Conservation (phyloP, 2,329 filamentous ascomycete species). For the Xylariales sp. region DNA sequence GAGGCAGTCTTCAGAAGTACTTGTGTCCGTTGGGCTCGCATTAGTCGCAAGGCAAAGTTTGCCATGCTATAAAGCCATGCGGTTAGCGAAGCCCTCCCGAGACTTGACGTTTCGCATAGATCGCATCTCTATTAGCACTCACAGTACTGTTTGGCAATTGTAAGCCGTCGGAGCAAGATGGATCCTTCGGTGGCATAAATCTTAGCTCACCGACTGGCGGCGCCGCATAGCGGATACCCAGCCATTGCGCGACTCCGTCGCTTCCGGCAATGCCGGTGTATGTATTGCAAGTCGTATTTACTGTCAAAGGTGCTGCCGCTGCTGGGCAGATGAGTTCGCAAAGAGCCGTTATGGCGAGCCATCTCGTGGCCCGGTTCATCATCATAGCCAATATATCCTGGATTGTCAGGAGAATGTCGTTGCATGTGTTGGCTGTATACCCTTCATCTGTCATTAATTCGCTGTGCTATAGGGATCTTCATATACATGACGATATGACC, state of each 20-base stretch:
- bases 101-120: conserved; percentile 23
- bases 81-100: conserved; percentile 6
- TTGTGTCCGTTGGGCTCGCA: conserved; percentile 32
- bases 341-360: conserved; percentile 38
- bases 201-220: conserved; percentile 73
- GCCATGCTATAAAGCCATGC: conserved; percentile 40
- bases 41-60: conserved; percentile 44
- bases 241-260: conserved; percentile 75
- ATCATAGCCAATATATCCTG: conserved; percentile 27
- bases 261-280: conserved; percentile 68
- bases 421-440: conserved; percentile 3
- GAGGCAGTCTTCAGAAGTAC: conserved; percentile 72
- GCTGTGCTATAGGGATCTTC: conserved; percentile 22
- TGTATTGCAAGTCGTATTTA: conserved; percentile 74
- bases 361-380: conserved; percentile 27
- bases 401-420: conserved; percentile 18
- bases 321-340: conserved; percentile 37
- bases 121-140: conserved; percentile 52
- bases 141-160: conserved; percentile 63
- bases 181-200: conserved; percentile 75
- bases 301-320: conserved; percentile 50
- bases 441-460: conserved; percentile 27
- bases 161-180: conserved; percentile 57
- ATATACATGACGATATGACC: conserved; percentile 24
- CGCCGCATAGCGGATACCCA: conserved; percentile 80